Evolutionary conservation across 345 rosid species (phyloP).

Genomic region (Aegle marmelos): DNA sequence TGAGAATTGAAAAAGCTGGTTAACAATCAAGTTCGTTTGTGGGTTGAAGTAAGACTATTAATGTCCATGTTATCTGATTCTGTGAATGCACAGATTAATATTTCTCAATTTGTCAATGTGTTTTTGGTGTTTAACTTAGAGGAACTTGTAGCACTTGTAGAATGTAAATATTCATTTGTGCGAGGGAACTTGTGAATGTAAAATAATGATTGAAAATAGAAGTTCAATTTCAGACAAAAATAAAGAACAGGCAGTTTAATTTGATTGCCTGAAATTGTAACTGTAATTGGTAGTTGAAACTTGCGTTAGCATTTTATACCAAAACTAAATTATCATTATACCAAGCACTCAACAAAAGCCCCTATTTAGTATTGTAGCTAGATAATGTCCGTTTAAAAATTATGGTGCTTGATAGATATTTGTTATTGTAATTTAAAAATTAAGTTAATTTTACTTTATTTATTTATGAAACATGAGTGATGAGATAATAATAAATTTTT

Average conservation of each 20-base stretch:
- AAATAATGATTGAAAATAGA: not conserved
- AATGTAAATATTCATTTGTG: conserved; percentile 39
- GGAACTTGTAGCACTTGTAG: conserved; percentile 24
- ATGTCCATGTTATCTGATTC: conserved; percentile 1
- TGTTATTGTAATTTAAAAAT: too few relatives aligned
- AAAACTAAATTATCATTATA: too few relatives aligned
- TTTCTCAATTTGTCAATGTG: conserved; percentile 3
- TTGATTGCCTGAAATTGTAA: not conserved
- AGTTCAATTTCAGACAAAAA: not conserved
- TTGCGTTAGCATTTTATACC: not conserved
- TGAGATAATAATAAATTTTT: too few relatives aligned
- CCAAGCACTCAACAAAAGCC: not conserved
- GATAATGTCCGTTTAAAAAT: too few relatives aligned
- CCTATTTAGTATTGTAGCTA: too few relatives aligned
- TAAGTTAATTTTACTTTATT: too few relatives aligned
- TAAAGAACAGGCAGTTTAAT: not conserved
- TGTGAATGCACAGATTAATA: conserved; percentile 5
- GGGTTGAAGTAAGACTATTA: not conserved
- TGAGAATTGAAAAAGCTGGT: conserved; percentile 14
- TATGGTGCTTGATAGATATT: too few relatives aligned
- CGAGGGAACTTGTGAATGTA: conserved; percentile 19
- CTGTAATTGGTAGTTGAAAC: not conserved
- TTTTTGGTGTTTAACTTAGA: conserved; percentile 11
- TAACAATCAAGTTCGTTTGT: not conserved
- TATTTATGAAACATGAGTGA: too few relatives aligned